phyloP scores from a whole-genome alignment of 1,284 basidiomycete species.

The Moesziomyces sp. region DNA sequence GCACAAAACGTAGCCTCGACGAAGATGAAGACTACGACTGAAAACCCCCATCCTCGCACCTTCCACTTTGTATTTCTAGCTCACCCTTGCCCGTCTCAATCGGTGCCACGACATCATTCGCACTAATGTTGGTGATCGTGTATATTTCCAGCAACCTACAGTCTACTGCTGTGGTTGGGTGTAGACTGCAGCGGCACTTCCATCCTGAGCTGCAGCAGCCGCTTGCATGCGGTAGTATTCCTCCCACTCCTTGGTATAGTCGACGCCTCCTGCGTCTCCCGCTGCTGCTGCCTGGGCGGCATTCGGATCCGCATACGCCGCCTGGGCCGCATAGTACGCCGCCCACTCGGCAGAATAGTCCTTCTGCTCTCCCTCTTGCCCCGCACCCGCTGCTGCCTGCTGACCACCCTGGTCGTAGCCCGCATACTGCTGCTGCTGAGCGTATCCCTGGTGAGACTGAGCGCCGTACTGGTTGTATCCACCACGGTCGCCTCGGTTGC shows the following conservation, averaged over 20 bases:
- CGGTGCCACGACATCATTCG: not conserved
- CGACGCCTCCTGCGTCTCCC: constrained; percentile 19
- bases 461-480: not conserved
- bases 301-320: constrained; percentile 30
- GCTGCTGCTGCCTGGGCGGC: constrained; percentile 21
- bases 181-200: constrained; percentile 22
- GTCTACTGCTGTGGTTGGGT: constrained; percentile 2
- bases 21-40: constrained; percentile 67
- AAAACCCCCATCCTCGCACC: not conserved
- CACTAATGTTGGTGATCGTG: not conserved
- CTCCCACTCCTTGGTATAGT: constrained; percentile 67
- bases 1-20: constrained; percentile 61
- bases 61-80: constrained; percentile 3
- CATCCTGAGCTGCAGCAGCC: constrained; percentile 36
- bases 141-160: not conserved
- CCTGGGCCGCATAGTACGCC: constrained; percentile 62
- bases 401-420: constrained; percentile 17
- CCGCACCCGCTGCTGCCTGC: constrained; percentile 1
- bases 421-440: constrained; percentile 8
- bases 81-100: not conserved
- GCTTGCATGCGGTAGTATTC: constrained; percentile 61
- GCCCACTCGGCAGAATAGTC: constrained; percentile 67
- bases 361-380: constrained; percentile 34
- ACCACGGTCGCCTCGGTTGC: constrained; percentile 23
- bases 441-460: not conserved